A percentile compares a stretch with the other conserved stretches of the same genome.
These are phyloP conservation scores for Agaricus subrufescens DNA, from an alignment of 768 basidiomycete genomes.

Conservation along the genomic window DNA sequence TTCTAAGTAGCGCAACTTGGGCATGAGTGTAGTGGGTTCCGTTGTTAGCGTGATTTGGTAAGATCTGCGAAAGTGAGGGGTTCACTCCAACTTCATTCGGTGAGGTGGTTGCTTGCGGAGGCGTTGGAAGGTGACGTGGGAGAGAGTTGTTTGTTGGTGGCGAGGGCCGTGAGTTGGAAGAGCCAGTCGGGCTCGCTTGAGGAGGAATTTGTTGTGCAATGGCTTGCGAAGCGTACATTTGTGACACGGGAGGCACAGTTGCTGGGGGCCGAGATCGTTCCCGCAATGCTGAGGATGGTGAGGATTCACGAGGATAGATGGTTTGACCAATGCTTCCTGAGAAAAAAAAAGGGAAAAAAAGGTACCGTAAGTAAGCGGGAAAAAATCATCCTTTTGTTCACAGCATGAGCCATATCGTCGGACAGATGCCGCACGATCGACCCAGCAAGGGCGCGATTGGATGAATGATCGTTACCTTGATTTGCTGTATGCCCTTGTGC, in stretches of 20 bases:
- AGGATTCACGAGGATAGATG: slow-evolving; percentile 40
- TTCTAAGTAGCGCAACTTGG: slow-evolving; percentile 50
- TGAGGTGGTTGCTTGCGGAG: slow-evolving; percentile 8
- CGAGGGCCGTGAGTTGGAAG: slow-evolving; percentile 33
- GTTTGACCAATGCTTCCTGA: slow-evolving; percentile 34
- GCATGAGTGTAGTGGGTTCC: slow-evolving; percentile 56
- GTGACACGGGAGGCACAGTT: slow-evolving; percentile 49
- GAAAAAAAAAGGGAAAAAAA: slow-evolving; percentile 12
- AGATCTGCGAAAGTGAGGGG: slow-evolving; percentile 27
- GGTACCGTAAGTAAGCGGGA: slow-evolving; percentile 18
- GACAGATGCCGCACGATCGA: slow-evolving; percentile 15
- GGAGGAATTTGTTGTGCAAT: slow-evolving; percentile 34
- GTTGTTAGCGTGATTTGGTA: slow-evolving; percentile 27
- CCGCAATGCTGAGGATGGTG: slow-evolving; percentile 42
- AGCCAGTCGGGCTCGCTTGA: slow-evolving; percentile 43
- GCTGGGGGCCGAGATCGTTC: slow-evolving; percentile 60
- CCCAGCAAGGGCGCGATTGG: slow-evolving; percentile 7
- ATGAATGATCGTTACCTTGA: slow-evolving; percentile 38
- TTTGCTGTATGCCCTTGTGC: slow-evolving; percentile 38
- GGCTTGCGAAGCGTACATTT: slow-evolving; percentile 40
- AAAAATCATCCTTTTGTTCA: slow-evolving; percentile 4
- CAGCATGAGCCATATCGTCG: slow-evolving; percentile 13
- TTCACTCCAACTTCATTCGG: slow-evolving; percentile 1
- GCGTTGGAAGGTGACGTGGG: slow-evolving; percentile 37
- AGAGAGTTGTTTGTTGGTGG: slow-evolving; percentile 37